These are phyloP conservation scores for Emmonsiellopsis sp. DNA, from an alignment of 2,329 filamentous ascomycete species.

Conservation along the genomic window DNA sequence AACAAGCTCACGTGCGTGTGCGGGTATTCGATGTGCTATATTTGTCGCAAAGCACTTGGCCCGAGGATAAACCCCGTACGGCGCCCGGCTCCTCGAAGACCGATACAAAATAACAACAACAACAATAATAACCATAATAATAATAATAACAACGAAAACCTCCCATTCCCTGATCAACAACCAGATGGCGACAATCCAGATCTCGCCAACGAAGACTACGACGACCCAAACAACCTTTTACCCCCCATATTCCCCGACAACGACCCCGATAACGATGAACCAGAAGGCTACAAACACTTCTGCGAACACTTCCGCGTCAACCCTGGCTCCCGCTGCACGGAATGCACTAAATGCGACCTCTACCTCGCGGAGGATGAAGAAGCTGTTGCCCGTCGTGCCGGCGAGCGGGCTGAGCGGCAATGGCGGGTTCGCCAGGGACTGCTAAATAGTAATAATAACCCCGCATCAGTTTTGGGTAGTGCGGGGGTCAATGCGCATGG, in stretches of 20 bases:
- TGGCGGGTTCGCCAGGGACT: slow-evolving; percentile 59
- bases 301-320: slow-evolving; percentile 88
- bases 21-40: slow-evolving; percentile 96
- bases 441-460: slow-evolving; percentile 6
- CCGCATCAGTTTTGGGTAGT: not conserved
- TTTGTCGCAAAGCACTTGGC: slow-evolving; percentile 65
- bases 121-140: not conserved
- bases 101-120: not conserved
- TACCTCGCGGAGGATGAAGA: slow-evolving; percentile 65
- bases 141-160: slow-evolving; percentile 14
- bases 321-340: slow-evolving; percentile 63
- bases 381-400: slow-evolving; percentile 57
- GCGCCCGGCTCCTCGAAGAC: not conserved
- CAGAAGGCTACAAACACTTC: slow-evolving; percentile 83
- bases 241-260: slow-evolving; percentile 6
- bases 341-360: slow-evolving; percentile 75
- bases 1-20: slow-evolving; percentile 96
- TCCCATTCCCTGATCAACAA: slow-evolving; percentile 28
- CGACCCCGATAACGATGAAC: slow-evolving; percentile 31
- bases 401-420: slow-evolving; percentile 60
- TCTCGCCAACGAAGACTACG: not conserved
- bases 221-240: not conserved
- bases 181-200: slow-evolving; percentile 19
- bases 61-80: slow-evolving; percentile 13
- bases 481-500: slow-evolving; percentile 13